Percentiles rank a stretch among this genome's conserved stretches.
Evolutionary conservation across 2,329 filamentous ascomycete species (phyloP).

Genomic region (Clarireedia homoeocarpa): DNA sequence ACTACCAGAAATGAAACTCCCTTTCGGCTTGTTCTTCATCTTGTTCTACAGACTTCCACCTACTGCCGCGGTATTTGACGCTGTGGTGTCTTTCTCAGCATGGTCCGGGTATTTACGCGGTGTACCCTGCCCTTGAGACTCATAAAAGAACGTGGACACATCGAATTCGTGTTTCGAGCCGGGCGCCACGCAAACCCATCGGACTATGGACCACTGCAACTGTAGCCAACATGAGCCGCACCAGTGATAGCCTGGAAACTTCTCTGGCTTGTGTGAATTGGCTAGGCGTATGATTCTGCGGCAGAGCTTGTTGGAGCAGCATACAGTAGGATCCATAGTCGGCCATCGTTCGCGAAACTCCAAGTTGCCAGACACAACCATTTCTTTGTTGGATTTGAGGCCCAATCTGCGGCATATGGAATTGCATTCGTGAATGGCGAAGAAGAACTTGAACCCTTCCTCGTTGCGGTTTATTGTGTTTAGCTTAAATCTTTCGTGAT

Average conservation of each 20-base stretch:
- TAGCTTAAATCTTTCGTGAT: not conserved
- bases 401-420: not conserved
- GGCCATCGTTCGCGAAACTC: not conserved
- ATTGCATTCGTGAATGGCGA: not conserved
- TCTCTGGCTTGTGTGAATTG: not conserved
- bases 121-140: not conserved
- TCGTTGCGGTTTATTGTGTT: not conserved
- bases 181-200: not conserved
- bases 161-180: not conserved
- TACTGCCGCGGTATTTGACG: not conserved
- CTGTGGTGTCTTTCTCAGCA: not conserved
- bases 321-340: not conserved
- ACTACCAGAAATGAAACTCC: too few species aligned
- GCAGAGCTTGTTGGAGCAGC: not conserved
- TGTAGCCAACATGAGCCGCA: not conserved
- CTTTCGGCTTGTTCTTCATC: too few species aligned
- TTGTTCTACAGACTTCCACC: not conserved
- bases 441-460: not conserved
- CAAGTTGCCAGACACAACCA: not conserved
- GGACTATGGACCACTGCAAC: not conserved
- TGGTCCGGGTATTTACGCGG: too few species aligned
- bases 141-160: not conserved
- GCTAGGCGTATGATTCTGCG: not conserved
- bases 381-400: not conserved
- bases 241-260: not conserved